A percentile compares a stretch with the other conserved stretches of the same genome.
Evolutionary conservation across 2,329 filamentous ascomycete species (phyloP).

Genomic region (Colletotrichum somersetense): DNA sequence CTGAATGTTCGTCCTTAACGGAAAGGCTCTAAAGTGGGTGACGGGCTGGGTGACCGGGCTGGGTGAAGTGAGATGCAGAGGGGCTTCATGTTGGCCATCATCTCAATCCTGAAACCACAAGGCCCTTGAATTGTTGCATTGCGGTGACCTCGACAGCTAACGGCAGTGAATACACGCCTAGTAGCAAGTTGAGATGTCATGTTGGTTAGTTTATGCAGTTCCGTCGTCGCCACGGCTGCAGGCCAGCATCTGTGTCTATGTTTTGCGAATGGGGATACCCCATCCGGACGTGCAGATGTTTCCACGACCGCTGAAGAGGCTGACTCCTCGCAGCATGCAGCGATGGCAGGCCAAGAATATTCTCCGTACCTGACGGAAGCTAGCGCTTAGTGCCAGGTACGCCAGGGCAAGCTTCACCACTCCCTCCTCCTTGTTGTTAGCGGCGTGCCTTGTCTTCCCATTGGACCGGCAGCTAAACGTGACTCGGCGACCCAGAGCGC

Average conservation of each 20-base stretch:
- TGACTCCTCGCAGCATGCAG: slow-evolving; percentile 33
- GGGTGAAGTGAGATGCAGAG: slow-evolving; percentile 4
- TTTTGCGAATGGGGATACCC: slow-evolving; percentile 9
- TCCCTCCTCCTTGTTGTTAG: slow-evolving; percentile 10
- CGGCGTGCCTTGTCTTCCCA: background rate
- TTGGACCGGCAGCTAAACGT: slow-evolving; percentile 13
- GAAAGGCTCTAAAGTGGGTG: background rate
- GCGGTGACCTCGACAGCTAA: slow-evolving; percentile 20
- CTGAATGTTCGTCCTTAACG: slow-evolving; percentile 26
- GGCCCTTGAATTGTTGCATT: slow-evolving; percentile 18
- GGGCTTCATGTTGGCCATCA: slow-evolving; percentile 32
- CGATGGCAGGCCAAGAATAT: slow-evolving; percentile 21
- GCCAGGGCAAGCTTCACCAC: slow-evolving; percentile 36
- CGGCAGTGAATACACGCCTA: slow-evolving; percentile 30
- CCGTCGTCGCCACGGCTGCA: background rate
- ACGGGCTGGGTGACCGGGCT: background rate
- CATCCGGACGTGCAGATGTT: background rate
- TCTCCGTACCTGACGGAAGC: slow-evolving; percentile 21
- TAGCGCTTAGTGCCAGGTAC: slow-evolving; percentile 37
- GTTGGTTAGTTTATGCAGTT: slow-evolving; percentile 5
- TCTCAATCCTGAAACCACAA: slow-evolving; percentile 36
- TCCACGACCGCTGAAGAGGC: background rate
- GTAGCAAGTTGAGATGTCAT: slow-evolving; percentile 35
- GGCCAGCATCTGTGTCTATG: background rate
- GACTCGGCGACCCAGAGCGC: slow-evolving; percentile 8